phyloP scores from a whole-genome alignment of 83 land plant genomes.

The Larix sibirica region DNA sequence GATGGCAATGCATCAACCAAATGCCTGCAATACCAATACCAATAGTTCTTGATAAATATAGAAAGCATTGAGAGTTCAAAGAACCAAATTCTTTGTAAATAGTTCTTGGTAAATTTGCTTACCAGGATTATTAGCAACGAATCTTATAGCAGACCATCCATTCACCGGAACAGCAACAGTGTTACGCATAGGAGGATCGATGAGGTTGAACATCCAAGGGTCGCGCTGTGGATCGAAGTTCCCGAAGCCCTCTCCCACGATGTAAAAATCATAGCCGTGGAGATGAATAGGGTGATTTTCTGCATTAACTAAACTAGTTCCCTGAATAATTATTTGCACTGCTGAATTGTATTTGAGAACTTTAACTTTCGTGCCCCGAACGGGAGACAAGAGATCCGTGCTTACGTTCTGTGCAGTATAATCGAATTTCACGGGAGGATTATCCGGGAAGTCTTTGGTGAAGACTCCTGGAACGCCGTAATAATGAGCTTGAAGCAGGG shows the following conservation, averaged over 20 bases:
- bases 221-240: slow-evolving; percentile 33
- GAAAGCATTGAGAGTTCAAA: background rate
- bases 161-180: slow-evolving; percentile 42
- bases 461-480: slow-evolving; percentile 28
- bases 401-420: slow-evolving; percentile 34
- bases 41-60: background rate
- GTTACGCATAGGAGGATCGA: slow-evolving; percentile 51
- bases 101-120: background rate
- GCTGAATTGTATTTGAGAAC: slow-evolving; percentile 33
- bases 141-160: slow-evolving; percentile 62
- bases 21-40: slow-evolving; percentile 28
- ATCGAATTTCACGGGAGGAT: slow-evolving; percentile 35
- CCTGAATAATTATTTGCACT: slow-evolving; percentile 66
- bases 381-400: slow-evolving; percentile 18
- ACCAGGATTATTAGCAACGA: slow-evolving; percentile 60
- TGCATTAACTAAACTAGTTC: slow-evolving; percentile 17
- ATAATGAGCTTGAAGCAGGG: slow-evolving; percentile 28
- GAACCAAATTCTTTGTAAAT: background rate
- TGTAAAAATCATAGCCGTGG: slow-evolving; percentile 54
- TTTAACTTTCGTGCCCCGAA: slow-evolving; percentile 25
- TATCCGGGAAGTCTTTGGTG: slow-evolving; percentile 35
- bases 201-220: slow-evolving; percentile 33
- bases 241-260: slow-evolving; percentile 42
- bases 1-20: slow-evolving; percentile 69
- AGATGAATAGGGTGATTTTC: slow-evolving; percentile 57